Evolutionary conservation across 495 filamentous ascomycete genomes (phyloP), one percentile per base, ranked within the genome.

Genomic region (Hyaloscypha bicolor): DNA sequence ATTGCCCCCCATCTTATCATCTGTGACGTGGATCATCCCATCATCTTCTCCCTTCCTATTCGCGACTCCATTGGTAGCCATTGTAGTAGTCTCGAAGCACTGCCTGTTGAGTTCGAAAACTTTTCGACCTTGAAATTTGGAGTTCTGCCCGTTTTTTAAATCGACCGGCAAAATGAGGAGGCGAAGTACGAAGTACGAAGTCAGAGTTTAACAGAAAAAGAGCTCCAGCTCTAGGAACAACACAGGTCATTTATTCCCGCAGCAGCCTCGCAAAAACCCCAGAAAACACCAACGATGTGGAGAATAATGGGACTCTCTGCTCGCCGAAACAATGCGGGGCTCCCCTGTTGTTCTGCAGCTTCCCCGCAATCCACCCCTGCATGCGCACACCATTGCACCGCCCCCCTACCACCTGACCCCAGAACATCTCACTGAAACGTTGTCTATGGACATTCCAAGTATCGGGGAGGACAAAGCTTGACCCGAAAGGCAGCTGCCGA

Each of bases 361-460:
- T 60, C 56, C 56, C 56, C 56, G 56, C 56, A 60, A 30, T 25
- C 56, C 9, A 60, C 32, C 56, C 56, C 29, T 60, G 56, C 16
- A 19, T 48, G 42, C 42, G 16, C 42, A 3, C 42, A 48, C 9
- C 42, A 11, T 14, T 4, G 16, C 11, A 48, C 0, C 42, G 16
- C 42, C 9, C 4, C 42, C 9, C 42, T 19, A 19, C 4, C 11
- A 6, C 4, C 42, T 16, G 4, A 4, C 42, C 42, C 42, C 16
- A 14, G 9, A 6, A 16, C 16, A 4, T 48, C 16, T 12, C 4
- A 14, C 16, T 14, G 16, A 48, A 48, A 6, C 9, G 9, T 12
- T 4, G 0, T 12, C 16, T 48, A 25, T 25, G 16, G 11, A 48
- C 11, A 48, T 48, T 48, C 16, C 11, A 19, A 48, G 16, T 48